Base-by-base conservation (phyloP, 495 filamentous ascomycete genomes). In the Trypethelium eluteriae region DNA sequence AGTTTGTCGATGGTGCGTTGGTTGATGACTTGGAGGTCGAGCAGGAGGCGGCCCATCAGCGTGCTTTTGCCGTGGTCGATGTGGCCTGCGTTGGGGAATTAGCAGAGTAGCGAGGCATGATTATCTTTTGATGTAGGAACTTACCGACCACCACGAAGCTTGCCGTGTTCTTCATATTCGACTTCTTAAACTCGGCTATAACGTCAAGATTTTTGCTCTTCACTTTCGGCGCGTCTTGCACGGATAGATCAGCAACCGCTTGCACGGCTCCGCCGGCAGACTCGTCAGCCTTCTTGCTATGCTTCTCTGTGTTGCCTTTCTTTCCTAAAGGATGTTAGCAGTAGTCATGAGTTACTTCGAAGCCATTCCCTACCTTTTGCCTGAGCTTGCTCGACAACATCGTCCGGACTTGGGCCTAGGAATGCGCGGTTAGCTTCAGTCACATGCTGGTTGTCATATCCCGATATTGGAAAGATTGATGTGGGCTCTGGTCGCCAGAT, bases 61-160 rank as follows among this genome's bases (percentile, higher is more conserved):
- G 94, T 98, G 77, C 92, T 96, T 77, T 98, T 98, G 38, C 94
- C 94, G 53, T 93, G 92, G 77, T 98, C 94, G 57, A 98, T 94
- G 77, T 98, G 94, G 44, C 94, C 92, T 93, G 35, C n/a, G 47
- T 6, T 39, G 38, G 38, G 32, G 4, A 12, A 63, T 7, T 35
- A 34, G 38, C 1, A 11, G 53, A 47, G 39, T 4, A 38, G 6
- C 38, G 25, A 25, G 0, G 6, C 12, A 9, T n/a, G n/a, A 25
- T 12, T 4, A 61, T 0, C 5, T 7, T 10, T 7, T 59, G n/a
- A n/a, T n/a, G n/a, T n/a, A n/a, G n/a, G 18, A 25, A 77, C 83
- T 69, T 75, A 92, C 90, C 93, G 71, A 98, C 93, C 4, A 98
- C 94, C 12, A 97, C 93, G 79, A 98, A 98, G 71, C 91, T 97